Percentiles rank a stretch among this genome's conserved stretches.
phyloP scores from a whole-genome alignment of 2,329 filamentous ascomycete species.

The Eutypella sp. region DNA sequence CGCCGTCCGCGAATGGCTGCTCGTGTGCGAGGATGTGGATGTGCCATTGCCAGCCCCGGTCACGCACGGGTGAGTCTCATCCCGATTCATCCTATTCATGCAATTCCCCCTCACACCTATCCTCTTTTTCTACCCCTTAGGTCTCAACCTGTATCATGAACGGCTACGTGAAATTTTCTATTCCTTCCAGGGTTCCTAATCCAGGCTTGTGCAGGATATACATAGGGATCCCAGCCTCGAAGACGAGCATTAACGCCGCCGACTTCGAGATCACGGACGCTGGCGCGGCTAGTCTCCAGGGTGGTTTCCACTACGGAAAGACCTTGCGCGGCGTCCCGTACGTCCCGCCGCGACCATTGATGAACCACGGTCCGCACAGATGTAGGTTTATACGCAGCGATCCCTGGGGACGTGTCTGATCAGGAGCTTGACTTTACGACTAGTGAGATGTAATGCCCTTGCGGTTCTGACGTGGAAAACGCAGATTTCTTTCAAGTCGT shows the following conservation, averaged over 20 bases:
- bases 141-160: too few species aligned
- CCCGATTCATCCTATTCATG: neutral
- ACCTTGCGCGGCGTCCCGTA: slow-evolving; percentile 38
- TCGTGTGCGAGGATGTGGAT: slow-evolving; percentile 44
- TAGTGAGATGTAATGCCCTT: too few species aligned
- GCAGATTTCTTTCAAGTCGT: slow-evolving; percentile 45
- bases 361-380: slow-evolving; percentile 47
- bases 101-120: neutral
- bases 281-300: slow-evolving; percentile 27
- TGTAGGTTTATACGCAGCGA: slow-evolving; percentile 27
- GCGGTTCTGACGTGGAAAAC: neutral
- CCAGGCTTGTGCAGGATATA: slow-evolving; percentile 27
- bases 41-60: slow-evolving; percentile 38
- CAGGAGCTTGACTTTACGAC: too few species aligned
- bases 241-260: slow-evolving; percentile 25
- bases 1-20: slow-evolving; percentile 38
- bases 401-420: too few species aligned
- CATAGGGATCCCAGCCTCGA: slow-evolving; percentile 32
- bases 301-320: slow-evolving; percentile 43
- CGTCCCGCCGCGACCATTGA: slow-evolving; percentile 38
- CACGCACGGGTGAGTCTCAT: slow-evolving; percentile 36
- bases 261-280: slow-evolving; percentile 33
- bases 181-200: neutral
- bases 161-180: too few species aligned
- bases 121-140: neutral